Conservation (phyloP, 2,329 filamentous ascomycete genomes). For the Aspergillus spinulosporus region DNA sequence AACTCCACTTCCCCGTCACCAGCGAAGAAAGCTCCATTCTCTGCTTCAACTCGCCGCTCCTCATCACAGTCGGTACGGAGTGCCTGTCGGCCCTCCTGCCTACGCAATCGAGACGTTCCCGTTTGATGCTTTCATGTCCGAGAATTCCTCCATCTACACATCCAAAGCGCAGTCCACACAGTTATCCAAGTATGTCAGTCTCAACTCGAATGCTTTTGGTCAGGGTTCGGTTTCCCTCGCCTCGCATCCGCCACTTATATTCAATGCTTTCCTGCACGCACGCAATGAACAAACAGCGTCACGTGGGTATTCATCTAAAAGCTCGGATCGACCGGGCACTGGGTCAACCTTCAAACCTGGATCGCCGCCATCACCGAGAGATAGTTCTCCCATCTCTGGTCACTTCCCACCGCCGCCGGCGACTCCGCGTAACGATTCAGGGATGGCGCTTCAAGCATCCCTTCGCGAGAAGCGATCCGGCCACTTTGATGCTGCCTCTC, state of each 20-base stretch:
- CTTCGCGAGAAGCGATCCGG: slow-evolving; percentile 92
- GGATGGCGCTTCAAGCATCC: slow-evolving; percentile 80
- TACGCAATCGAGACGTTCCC: slow-evolving; percentile 94
- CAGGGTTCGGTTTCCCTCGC: slow-evolving; percentile 57
- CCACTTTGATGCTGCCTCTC: slow-evolving; percentile 78
- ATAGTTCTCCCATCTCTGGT: slow-evolving; percentile 72
- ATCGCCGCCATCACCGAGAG: slow-evolving; percentile 59
- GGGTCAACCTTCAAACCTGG: slow-evolving; percentile 56
- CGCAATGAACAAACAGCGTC: slow-evolving; percentile 60
- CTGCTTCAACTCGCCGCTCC: slow-evolving; percentile 87
- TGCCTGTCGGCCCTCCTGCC: slow-evolving; percentile 81
- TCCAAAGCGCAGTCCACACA: slow-evolving; percentile 68
- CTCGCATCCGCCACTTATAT: slow-evolving; percentile 65
- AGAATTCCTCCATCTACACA: slow-evolving; percentile 78
- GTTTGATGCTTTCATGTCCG: slow-evolving; percentile 83
- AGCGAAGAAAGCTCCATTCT: slow-evolving; percentile 83
- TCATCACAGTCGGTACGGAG: slow-evolving; percentile 82
- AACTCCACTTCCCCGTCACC: slow-evolving; percentile 78
- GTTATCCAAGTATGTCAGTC: slow-evolving; percentile 79
- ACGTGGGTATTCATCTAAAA: slow-evolving; percentile 43
- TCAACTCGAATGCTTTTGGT: slow-evolving; percentile 87
- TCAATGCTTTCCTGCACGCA: slow-evolving; percentile 86
- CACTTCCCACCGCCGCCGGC: slow-evolving; percentile 74
- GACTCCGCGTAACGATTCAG: slow-evolving; percentile 84
- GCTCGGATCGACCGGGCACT: slow-evolving; percentile 71